Base-by-base conservation (phyloP, 169 alveolate species). In the Plasmodium adleri region DNA sequence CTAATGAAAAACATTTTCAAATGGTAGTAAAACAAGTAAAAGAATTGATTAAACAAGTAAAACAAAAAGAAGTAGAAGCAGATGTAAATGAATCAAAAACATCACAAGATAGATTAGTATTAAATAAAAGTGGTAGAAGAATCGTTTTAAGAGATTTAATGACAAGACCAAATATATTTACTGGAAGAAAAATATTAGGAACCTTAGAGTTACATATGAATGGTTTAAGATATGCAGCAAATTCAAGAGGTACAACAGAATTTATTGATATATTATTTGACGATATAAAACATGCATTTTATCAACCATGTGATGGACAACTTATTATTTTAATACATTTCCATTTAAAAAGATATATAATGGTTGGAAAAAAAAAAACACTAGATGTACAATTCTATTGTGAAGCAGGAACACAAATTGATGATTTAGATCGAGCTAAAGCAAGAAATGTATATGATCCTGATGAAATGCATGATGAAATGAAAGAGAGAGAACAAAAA, bases 261-360 rank as follows among this genome's bases (percentile, higher is more conserved):
- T 85, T 91, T 56, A 95, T 98, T 3, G 99, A 98, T 80, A 97
- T 98, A 28, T 93, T 97, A 45, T 98, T 97, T 88, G 88, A 97
- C 17, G 98, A 98, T 85, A 96, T 98, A 43, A 97, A 97, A 56
- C 99, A 98, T 86, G 99, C 99, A 2, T 96, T 98, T 75, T 97
- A 97, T 94, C 99, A 98, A 93, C 99, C 99, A 0, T 97, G 99
- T 70, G 99, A 97, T 80, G 96, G 98, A 58, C 99, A 98, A 83
- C 91, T 98, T 28, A 97, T 98, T 28, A 99, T 97, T 13, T 90
- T 98, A 72, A 89, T 98, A 10, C 99, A 98, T 93, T 98, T 98
- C 93, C 97, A 97, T 93, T 91, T 97, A 60, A 95, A 97, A 90
- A 94, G 97, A 66, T 98, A 98, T n/a, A 97, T 98, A 47, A 89